Conservation (phyloP, 2,329 filamentous ascomycete species). For the Parastagonospora nodorum region DNA sequence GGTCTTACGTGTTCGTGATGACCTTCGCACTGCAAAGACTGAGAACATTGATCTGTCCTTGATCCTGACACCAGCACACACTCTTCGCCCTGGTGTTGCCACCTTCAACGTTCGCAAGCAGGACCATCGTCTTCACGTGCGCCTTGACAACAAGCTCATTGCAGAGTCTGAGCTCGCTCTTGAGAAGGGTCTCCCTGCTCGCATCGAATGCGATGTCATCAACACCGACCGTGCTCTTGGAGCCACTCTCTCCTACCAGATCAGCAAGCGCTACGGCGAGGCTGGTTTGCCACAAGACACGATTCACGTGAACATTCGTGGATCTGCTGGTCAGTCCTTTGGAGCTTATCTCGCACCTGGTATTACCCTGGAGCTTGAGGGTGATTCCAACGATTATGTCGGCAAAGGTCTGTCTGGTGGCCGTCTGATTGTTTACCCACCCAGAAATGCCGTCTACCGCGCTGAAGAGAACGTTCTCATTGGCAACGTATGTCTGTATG, state of each 20-base stretch:
- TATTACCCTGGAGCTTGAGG: conserved; percentile 92
- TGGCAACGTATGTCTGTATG: conserved; percentile 94
- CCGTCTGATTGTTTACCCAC: conserved; percentile 90
- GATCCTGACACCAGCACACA: conserved; percentile 94
- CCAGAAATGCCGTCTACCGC: conserved; percentile 88
- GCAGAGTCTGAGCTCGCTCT: conserved; percentile 92
- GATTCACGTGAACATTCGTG: conserved; percentile 94
- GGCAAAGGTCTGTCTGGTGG: conserved; percentile 95
- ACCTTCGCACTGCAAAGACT: conserved; percentile 85
- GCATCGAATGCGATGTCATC: conserved; percentile 94
- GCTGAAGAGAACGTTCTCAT: conserved; percentile 94
- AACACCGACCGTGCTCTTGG: conserved; percentile 96
- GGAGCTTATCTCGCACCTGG: conserved; percentile 92
- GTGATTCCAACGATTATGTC: conserved; percentile 95
- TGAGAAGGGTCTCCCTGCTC: conserved; percentile 89
- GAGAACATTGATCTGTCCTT: conserved; percentile 91
- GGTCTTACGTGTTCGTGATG: conserved; percentile 82
- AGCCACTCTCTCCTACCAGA: conserved; percentile 92
- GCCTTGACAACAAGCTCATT: conserved; percentile 96
- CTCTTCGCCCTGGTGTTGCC: conserved; percentile 88
- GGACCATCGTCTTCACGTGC: conserved; percentile 89
- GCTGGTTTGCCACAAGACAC: conserved; percentile 88
- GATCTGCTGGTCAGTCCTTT: conserved; percentile 94
- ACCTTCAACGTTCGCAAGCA: conserved; percentile 99
- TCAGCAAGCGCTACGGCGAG: conserved; percentile 90